A percentile compares a stretch with the other conserved stretches of the same genome.
phyloP scores from a whole-genome alignment of 345 rosid genomes.

The Rhodomyrtus tomentosa region DNA sequence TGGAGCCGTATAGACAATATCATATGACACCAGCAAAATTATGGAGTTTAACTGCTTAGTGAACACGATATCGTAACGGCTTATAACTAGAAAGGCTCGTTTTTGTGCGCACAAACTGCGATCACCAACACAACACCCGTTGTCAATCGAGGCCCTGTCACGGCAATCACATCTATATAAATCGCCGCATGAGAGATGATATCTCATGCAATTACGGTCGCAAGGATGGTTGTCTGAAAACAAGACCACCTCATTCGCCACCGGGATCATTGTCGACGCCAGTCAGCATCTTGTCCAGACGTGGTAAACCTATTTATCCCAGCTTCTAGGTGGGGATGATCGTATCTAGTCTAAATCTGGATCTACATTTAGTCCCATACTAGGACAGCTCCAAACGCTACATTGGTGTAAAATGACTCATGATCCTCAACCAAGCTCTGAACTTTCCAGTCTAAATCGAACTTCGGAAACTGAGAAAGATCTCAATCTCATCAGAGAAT shows the following conservation, averaged over 20 bases:
- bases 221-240: neutral
- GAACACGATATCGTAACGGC: neutral
- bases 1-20: neutral
- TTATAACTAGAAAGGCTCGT: neutral
- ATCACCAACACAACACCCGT: neutral
- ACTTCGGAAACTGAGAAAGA: neutral
- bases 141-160: neutral
- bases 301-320: neutral
- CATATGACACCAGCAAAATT: no score
- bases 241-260: neutral
- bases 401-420: neutral
- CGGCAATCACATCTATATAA: neutral
- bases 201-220: neutral
- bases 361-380: neutral
- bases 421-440: neutral
- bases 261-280: neutral
- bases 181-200: neutral
- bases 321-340: neutral
- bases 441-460: neutral
- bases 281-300: neutral
- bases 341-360: neutral
- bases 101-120: neutral
- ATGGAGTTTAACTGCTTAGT: neutral
- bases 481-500: neutral
- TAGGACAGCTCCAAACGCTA: neutral